These are phyloP conservation scores for Phoma sp. DNA, from an alignment of 2,329 filamentous ascomycete species.

Conservation along the genomic window DNA sequence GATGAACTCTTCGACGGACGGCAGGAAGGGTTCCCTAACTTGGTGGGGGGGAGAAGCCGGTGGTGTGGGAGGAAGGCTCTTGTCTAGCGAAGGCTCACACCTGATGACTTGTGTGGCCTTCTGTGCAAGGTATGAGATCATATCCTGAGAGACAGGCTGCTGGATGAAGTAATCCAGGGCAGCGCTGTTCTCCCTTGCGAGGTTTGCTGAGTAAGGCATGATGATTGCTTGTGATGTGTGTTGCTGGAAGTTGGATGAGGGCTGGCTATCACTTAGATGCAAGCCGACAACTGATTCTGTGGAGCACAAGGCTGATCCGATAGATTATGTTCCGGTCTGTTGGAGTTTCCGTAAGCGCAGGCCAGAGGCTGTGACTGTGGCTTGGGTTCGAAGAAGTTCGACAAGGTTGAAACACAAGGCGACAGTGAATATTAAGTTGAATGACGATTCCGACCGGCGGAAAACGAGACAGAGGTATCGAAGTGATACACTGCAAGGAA, in stretches of 20 bases:
- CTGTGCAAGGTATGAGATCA: slow-evolving; percentile 77
- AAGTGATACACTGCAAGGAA: slow-evolving; percentile 28
- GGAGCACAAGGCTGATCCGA: slow-evolving; percentile 27
- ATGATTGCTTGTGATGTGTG: slow-evolving; percentile 23
- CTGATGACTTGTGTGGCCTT: slow-evolving; percentile 80
- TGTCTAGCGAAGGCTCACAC: slow-evolving; percentile 66
- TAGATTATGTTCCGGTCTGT: slow-evolving; percentile 42
- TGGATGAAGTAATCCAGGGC: slow-evolving; percentile 84
- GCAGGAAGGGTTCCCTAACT: slow-evolving; percentile 63
- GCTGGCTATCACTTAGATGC: slow-evolving; percentile 6
- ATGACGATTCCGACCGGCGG: slow-evolving; percentile 41
- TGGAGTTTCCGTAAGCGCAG: slow-evolving; percentile 40
- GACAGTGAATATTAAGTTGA: slow-evolving; percentile 35
- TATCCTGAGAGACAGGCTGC: slow-evolving; percentile 73
- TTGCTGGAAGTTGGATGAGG: slow-evolving; percentile 18
- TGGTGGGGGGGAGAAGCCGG: slow-evolving; percentile 63
- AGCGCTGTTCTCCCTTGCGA: slow-evolving; percentile 65
- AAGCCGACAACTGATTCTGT: slow-evolving; percentile 7
- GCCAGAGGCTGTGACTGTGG: slow-evolving; percentile 42
- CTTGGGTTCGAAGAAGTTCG: slow-evolving; percentile 29
- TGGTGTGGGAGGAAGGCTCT: slow-evolving; percentile 62
- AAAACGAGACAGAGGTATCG: slow-evolving; percentile 25
- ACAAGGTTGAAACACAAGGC: slow-evolving; percentile 37
- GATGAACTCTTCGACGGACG: slow-evolving; percentile 89
- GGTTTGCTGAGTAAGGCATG: slow-evolving; percentile 55